Percentiles rank a stretch among this genome's conserved stretches.
Evolutionary conservation across 2,329 filamentous ascomycete species (phyloP).

Genomic region (Ceratocystis ficicola): DNA sequence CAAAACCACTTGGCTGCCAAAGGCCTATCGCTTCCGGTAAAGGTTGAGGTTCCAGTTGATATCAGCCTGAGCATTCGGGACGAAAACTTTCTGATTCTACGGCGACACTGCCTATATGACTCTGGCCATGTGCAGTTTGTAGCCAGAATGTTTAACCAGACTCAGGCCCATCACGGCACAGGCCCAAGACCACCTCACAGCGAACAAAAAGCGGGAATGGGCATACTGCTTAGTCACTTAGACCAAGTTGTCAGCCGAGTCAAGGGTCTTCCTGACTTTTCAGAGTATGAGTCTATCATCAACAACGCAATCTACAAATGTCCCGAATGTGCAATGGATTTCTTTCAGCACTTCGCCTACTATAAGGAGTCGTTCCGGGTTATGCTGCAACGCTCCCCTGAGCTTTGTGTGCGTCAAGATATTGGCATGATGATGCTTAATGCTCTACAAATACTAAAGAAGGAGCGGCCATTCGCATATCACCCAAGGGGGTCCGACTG

Average conservation of each 20-base stretch:
- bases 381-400: conserved; percentile 50
- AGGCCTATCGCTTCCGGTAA: conserved; percentile 29
- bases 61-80: conserved; percentile 49
- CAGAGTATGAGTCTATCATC: conserved; percentile 40
- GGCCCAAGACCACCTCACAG: conserved; percentile 30
- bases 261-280: conserved; percentile 55
- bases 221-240: conserved; percentile 50
- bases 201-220: conserved; percentile 40
- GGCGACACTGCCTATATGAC: conserved; percentile 70
- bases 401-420: conserved; percentile 43
- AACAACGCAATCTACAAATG: conserved; percentile 39
- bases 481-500: conserved; percentile 28
- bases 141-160: conserved; percentile 45
- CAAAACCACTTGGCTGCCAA: conserved; percentile 25
- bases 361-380: conserved; percentile 49
- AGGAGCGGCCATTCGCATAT: conserved; percentile 38
- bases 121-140: conserved; percentile 57
- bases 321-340: conserved; percentile 44
- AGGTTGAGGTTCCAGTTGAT: conserved; percentile 34
- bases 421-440: conserved; percentile 40
- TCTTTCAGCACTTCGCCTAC: conserved; percentile 48
- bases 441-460: conserved; percentile 43
- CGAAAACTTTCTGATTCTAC: conserved; percentile 62
- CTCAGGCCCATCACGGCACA: conserved; percentile 32
- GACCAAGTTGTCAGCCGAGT: conserved; percentile 63